A percentile compares a stretch with the other conserved stretches of the same genome.
Conservation (phyloP, 208 protist genomes). For the Trypanosoma theileri region DNA sequence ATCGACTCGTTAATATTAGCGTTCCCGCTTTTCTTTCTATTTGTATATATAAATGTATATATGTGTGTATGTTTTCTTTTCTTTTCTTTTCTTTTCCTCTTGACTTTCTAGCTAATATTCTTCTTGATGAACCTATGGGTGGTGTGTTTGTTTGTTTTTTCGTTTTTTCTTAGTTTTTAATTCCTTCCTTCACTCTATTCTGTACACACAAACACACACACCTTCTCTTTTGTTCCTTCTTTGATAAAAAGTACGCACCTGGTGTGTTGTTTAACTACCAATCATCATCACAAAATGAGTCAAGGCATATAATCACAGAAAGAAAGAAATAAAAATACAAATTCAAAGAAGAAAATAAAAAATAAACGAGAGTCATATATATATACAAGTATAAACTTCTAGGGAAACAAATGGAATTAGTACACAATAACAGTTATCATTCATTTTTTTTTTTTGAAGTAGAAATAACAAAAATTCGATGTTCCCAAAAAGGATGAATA, state of each 20-base stretch:
- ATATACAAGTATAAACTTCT: not conserved
- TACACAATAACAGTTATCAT: no score
- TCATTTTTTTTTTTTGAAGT: conserved; percentile 15
- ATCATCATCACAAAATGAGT: not conserved
- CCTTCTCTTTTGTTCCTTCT: no score
- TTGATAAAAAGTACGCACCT: no score
- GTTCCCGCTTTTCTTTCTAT: not conserved
- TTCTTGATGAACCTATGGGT: not conserved
- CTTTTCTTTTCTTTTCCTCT: no score
- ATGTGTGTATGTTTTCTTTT: no score
- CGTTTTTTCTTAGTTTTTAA: not conserved
- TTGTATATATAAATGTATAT: not conserved
- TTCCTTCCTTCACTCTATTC: not conserved
- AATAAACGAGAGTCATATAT: not conserved
- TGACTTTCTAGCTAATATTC: not conserved
- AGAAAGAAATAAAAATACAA: conserved; percentile 1
- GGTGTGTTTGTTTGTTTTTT: no score
- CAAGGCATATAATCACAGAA: not conserved
- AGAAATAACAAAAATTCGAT: no score
- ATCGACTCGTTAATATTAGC: no score
- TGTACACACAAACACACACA: no score
- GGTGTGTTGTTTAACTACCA: no score
- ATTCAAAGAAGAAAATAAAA: not conserved
- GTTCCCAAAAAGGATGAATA: no score
- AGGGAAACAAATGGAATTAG: no score